These are phyloP conservation scores for Leccinum arenicola DNA, from an alignment of 768 basidiomycete species.

Conservation along the genomic window DNA sequence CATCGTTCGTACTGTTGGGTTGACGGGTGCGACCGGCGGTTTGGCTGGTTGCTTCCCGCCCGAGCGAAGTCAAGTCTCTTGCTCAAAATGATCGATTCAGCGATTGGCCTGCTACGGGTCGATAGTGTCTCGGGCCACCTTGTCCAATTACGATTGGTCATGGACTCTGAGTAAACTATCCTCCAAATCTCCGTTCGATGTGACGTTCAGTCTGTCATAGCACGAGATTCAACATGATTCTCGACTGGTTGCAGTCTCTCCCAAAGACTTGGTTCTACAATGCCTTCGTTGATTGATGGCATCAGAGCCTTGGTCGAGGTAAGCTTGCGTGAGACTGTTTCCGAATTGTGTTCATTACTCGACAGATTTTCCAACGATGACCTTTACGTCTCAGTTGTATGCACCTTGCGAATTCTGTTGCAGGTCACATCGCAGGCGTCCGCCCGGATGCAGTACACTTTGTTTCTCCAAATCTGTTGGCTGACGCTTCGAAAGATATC, in stretches of 20 bases:
- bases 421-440: constrained; percentile 17
- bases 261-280: constrained; percentile 14
- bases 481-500: constrained; percentile 35
- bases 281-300: constrained; percentile 17
- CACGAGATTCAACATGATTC: constrained; percentile 20
- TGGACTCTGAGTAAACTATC: constrained; percentile 40
- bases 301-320: constrained; percentile 29
- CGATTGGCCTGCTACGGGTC: constrained; percentile 30
- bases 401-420: constrained; percentile 37
- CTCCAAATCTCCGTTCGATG: background rate
- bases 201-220: constrained; percentile 14
- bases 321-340: background rate
- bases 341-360: background rate
- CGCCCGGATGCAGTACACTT: constrained; percentile 5
- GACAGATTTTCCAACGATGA: constrained; percentile 35
- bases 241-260: constrained; percentile 26
- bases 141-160: constrained; percentile 34
- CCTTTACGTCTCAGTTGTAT: constrained; percentile 51
- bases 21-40: constrained; percentile 8
- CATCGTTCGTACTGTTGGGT: constrained; percentile 13
- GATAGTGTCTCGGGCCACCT: constrained; percentile 27
- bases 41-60: constrained; percentile 22
- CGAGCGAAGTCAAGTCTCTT: constrained; percentile 29
- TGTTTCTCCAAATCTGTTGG: constrained; percentile 19
- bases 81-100: constrained; percentile 34